Base-by-base conservation (phyloP, 768 basidiomycete species). In the Lyophyllum semitale region DNA sequence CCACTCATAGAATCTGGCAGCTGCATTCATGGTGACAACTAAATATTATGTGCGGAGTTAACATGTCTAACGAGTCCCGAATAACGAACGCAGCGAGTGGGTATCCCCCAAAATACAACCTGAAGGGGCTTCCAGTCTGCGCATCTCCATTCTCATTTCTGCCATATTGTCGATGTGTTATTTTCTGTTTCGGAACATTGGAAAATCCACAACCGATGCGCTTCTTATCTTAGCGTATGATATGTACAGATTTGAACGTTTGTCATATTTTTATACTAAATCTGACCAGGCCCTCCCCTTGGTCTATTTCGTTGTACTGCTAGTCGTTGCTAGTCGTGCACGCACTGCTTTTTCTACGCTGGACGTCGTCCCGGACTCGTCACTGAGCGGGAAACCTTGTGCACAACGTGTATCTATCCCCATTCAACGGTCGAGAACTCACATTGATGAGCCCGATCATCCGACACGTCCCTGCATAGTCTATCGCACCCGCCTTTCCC, bases 41-140 rank as follows among this genome's bases (percentile, higher is more conserved):
- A n/a, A 23, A 37, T 41, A 45, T 54, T 23, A 51, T 45, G 48
- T 51, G 51, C 52, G 55, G 52, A 50, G 51, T 51, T 41, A 53
- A 38, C 35, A 51, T 47, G 57, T 55, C 47, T 49, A 46, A 48
- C 41, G 49, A 56, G 44, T 22, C 53, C 69, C 70, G 68, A 71
- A 67, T 63, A 68, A 63, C 59, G 57, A 55, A 63, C 58, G 57
- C 63, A 40, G 57, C 54, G 48, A 45, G 59, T 56, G 48, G 40
- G 59, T 60, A 63, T n/a, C n/a, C n/a, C n/a, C 63, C 63, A 9
- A 5, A 12, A 29, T 23, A 42, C 32, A 27, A 1, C 27, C 29
- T 26, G 40, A 42, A 8, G 35, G 23, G 40, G 17, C 17, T 29
- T 29, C 26, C 50, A 26, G 32, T 25, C 13, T 52, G 59, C 60